phyloP scores from a whole-genome alignment of 2,329 filamentous ascomycete genomes.

The Zasmidium cellare region DNA sequence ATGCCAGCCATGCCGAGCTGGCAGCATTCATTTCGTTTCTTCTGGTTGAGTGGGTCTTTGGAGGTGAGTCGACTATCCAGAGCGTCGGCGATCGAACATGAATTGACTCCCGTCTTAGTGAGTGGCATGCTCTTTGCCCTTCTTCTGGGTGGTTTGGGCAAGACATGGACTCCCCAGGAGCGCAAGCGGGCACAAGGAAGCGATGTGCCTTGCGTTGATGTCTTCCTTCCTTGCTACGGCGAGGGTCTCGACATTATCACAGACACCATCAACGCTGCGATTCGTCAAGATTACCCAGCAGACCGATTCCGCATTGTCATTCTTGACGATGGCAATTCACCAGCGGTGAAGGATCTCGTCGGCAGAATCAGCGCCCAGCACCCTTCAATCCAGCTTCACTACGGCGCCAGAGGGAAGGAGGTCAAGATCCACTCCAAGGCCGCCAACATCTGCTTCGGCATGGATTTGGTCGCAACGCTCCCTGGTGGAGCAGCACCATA shows the following conservation, averaged over 20 bases:
- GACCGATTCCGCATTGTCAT: conserved; percentile 17
- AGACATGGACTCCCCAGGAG: conserved; percentile 18
- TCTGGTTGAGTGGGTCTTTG: conserved; percentile 16
- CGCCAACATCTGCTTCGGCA: conserved; percentile 19
- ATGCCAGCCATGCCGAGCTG: conserved; percentile 4
- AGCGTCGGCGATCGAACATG: not conserved
- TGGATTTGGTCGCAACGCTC: conserved; percentile 21
- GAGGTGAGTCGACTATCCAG: conserved; percentile 7
- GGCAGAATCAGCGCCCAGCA: conserved; percentile 7
- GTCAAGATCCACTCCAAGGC: conserved; percentile 22
- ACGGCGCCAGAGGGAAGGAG: conserved; percentile 15
- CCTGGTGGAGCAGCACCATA: conserved; percentile 23
- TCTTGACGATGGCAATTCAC: conserved; percentile 17
- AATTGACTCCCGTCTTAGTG: conserved; percentile 6
- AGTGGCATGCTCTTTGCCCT: conserved; percentile 14
- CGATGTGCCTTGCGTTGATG: conserved; percentile 14
- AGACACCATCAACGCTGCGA: conserved; percentile 19
- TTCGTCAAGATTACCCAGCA: conserved; percentile 18
- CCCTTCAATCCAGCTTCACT: conserved; percentile 11
- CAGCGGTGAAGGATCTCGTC: conserved; percentile 9
- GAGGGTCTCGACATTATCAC: conserved; percentile 19
- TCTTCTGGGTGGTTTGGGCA: conserved; percentile 12
- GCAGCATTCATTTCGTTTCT: conserved; percentile 13
- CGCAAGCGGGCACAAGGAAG: conserved; percentile 13
- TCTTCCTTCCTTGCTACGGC: conserved; percentile 20